These are phyloP conservation scores for Pyracantha coccinea DNA, from an alignment of 331 rosid species.

Conservation along the genomic window DNA sequence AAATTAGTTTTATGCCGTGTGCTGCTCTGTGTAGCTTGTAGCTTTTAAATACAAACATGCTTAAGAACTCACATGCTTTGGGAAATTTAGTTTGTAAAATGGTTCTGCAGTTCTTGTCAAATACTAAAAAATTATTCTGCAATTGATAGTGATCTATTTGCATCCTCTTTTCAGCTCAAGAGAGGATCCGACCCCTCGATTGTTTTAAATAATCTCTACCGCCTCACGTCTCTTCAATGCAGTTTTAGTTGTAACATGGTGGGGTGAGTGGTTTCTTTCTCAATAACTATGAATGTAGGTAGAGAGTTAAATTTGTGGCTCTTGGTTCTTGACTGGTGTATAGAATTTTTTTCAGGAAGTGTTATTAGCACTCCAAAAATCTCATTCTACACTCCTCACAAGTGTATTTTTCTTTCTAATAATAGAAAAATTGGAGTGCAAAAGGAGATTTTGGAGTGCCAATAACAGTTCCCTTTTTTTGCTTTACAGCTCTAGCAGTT, in stretches of 20 bases:
- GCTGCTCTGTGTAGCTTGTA: not conserved
- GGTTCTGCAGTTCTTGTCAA: not conserved
- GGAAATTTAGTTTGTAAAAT: not conserved
- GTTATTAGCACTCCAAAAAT: no score
- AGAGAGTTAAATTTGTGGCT: not conserved
- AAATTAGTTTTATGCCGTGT: not conserved
- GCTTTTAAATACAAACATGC: not conserved
- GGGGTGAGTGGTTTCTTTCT: constrained; percentile 58
- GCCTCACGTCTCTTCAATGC: constrained; percentile 80
- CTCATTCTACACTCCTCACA: no score
- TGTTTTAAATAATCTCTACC: constrained; percentile 79
- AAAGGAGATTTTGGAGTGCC: no score
- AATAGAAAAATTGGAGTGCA: no score
- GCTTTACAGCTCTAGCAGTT: not conserved
- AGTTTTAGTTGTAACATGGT: constrained; percentile 97
- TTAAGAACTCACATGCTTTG: not conserved
- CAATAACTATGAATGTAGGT: not conserved
- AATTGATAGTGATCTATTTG: constrained; percentile 9
- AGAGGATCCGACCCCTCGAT: constrained; percentile 83
- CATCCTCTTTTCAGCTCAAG: constrained; percentile 57
- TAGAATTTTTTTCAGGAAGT: not conserved
- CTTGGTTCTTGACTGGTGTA: not conserved
- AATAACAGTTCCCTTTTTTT: no score
- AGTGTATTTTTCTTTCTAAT: no score
- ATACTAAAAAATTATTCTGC: not conserved